Percentiles rank a stretch among this genome's conserved stretches.
phyloP scores from a whole-genome alignment of 164 flowering plant species.

The Liriodendron chinense region DNA sequence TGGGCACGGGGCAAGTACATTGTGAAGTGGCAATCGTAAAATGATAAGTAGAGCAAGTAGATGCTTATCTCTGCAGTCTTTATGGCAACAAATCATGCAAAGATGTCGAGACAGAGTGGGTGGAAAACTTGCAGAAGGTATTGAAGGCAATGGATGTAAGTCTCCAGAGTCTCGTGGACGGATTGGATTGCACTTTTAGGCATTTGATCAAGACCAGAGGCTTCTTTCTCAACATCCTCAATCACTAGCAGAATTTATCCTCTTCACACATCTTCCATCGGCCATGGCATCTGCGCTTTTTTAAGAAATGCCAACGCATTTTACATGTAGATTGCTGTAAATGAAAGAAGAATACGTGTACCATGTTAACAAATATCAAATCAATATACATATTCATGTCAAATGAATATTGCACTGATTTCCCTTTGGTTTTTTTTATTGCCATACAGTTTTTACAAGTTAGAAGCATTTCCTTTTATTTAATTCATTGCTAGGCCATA shows the following conservation, averaged over 20 bases:
- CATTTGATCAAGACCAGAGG: constrained; percentile 59
- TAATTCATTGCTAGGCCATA: no score
- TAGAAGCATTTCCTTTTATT: no score
- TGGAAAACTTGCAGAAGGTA: constrained; percentile 23
- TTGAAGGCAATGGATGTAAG: constrained; percentile 49
- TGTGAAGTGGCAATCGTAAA: constrained; percentile 4
- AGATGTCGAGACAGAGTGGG: constrained; percentile 17
- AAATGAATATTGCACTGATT: no score
- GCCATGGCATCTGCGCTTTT: neutral
- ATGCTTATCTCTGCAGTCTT: constrained; percentile 19
- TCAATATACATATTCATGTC: no score
- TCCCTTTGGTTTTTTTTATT: no score
- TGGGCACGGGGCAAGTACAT: constrained; percentile 9
- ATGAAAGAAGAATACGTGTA: no score
- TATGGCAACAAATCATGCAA: constrained; percentile 12
- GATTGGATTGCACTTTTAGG: constrained; percentile 46
- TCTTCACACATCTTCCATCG: neutral
- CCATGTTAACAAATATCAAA: no score
- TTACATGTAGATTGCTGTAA: no score
- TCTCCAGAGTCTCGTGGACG: constrained; percentile 42
- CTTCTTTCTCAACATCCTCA: constrained; percentile 31
- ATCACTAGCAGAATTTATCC: neutral
- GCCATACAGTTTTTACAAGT: no score
- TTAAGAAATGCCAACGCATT: neutral
- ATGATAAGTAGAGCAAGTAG: constrained; percentile 34